phyloP scores from a whole-genome alignment of 2,329 filamentous ascomycete species.

The Lasiodiplodia sp. region DNA sequence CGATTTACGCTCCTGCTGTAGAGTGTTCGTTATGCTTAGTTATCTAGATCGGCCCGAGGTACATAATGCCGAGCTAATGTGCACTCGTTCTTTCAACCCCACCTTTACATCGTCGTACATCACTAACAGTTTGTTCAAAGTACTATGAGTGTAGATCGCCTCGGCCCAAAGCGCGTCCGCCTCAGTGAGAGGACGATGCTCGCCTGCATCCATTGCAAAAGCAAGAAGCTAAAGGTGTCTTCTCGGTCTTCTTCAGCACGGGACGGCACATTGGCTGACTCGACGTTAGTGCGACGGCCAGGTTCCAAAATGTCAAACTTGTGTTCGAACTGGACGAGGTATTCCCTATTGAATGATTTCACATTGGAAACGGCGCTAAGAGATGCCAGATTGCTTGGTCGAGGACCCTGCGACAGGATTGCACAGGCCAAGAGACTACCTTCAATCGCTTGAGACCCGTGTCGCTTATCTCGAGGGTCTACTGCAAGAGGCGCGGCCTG shows the following conservation, averaged over 20 bases:
- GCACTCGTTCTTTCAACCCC: background rate
- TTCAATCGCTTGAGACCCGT: constrained; percentile 40
- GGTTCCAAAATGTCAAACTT: constrained; percentile 40
- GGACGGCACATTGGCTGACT: background rate
- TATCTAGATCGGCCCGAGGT: background rate
- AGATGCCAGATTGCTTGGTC: constrained; percentile 42
- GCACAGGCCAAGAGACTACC: constrained; percentile 44
- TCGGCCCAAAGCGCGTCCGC: constrained; percentile 34
- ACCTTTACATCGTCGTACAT: background rate
- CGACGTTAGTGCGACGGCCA: constrained; percentile 23
- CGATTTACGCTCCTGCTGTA: background rate
- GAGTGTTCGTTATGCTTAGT: background rate
- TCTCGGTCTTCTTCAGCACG: background rate
- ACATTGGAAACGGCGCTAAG: background rate
- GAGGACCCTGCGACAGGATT: constrained; percentile 48
- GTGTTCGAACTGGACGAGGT: constrained; percentile 33
- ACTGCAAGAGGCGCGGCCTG: constrained; percentile 39
- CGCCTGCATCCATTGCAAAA: constrained; percentile 39
- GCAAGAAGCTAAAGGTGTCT: constrained; percentile 38
- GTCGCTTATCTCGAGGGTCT: constrained; percentile 42
- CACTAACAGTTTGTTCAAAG: background rate
- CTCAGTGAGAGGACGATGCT: constrained; percentile 38
- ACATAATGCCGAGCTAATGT: constrained; percentile 2
- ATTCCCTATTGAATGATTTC: background rate
- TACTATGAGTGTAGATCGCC: constrained; percentile 14